These are phyloP conservation scores for Dissoconium aciculare DNA, from an alignment of 2,329 filamentous ascomycete species.

Conservation along the genomic window DNA sequence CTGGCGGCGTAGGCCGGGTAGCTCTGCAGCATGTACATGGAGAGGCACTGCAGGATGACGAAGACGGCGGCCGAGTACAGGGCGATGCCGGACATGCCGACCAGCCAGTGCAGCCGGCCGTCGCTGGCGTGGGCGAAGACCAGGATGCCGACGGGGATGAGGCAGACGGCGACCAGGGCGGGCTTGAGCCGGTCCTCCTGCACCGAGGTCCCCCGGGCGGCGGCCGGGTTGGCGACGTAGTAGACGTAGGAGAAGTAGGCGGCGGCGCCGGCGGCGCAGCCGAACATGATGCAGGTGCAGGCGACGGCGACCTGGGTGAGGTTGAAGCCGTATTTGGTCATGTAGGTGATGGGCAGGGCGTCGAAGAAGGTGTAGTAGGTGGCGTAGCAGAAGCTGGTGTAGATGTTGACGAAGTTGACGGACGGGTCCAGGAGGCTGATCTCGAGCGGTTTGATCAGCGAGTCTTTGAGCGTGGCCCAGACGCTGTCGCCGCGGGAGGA, in stretches of 20 bases:
- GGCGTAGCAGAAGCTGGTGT: constrained; percentile 46
- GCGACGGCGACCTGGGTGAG: constrained; percentile 18
- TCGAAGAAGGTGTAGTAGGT: constrained; percentile 51
- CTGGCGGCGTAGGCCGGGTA: constrained; percentile 36
- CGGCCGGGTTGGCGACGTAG: constrained; percentile 1
- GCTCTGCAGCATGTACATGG: constrained; percentile 25
- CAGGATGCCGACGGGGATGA: constrained; percentile 22
- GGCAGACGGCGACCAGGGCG: constrained; percentile 17
- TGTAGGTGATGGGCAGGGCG: constrained; percentile 51
- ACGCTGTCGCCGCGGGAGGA: not conserved
- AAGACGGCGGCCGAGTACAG: constrained; percentile 26
- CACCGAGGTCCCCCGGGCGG: not conserved
- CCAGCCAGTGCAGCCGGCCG: constrained; percentile 24
- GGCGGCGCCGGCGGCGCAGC: constrained; percentile 11
- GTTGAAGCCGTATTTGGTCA: constrained; percentile 44
- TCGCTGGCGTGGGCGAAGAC: constrained; percentile 21
- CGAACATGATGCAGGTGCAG: constrained; percentile 13
- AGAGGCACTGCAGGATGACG: constrained; percentile 29
- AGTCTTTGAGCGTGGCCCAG: constrained; percentile 24
- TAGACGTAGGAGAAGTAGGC: constrained; percentile 9
- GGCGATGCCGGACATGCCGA: constrained; percentile 26
- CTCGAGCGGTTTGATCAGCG: constrained; percentile 46
- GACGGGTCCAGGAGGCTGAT: constrained; percentile 34
- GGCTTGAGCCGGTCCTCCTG: constrained; percentile 22
- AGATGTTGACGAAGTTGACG: constrained; percentile 47